Base-by-base conservation (phyloP, 768 basidiomycete species). In the Mycena crocata region DNA sequence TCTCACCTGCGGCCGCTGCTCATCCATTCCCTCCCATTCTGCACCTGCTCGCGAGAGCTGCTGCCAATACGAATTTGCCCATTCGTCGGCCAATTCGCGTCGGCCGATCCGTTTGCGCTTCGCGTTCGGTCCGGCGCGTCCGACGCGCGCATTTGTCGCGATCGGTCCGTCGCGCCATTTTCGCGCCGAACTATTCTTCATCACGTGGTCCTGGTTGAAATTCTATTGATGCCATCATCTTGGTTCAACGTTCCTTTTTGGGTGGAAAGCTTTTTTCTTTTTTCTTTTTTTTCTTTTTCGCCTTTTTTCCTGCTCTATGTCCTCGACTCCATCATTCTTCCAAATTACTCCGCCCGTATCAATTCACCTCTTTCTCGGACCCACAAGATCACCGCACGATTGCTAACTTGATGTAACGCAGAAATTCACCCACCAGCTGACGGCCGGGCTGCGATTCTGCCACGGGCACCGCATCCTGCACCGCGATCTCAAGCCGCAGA, bases 341-440 rank as follows among this genome's bases (percentile, higher is more conserved):
- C n/a, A n/a, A n/a, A n/a, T n/a, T n/a, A n/a, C n/a, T n/a, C n/a
- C n/a, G n/a, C n/a, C n/a, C n/a, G n/a, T n/a, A n/a, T n/a, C n/a
- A n/a, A n/a, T n/a, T n/a, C n/a, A n/a, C n/a, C n/a, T n/a, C n/a
- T n/a, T n/a, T n/a, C n/a, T n/a, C n/a, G n/a, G n/a, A n/a, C n/a
- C n/a, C n/a, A n/a, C n/a, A n/a, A n/a, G n/a, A n/a, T n/a, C n/a
- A n/a, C n/a, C n/a, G n/a, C n/a, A 42, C 35, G 5, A n/a, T n/a
- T n/a, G 31, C 23, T 49, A 31, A 42, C 39, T 19, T 23, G n/a
- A 31, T 42, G 24, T 32, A 30, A 57, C 32, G 42, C 80, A 98
- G 97, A 96, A 94, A 93, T 97, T 98, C 82, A 95, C 95, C 52
- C 90, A 94, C 76, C 97, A 99, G 77, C 87, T 99, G 67, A 89